Conservation (phyloP, 2,329 filamentous ascomycete species). For the Thelonectria olida region DNA sequence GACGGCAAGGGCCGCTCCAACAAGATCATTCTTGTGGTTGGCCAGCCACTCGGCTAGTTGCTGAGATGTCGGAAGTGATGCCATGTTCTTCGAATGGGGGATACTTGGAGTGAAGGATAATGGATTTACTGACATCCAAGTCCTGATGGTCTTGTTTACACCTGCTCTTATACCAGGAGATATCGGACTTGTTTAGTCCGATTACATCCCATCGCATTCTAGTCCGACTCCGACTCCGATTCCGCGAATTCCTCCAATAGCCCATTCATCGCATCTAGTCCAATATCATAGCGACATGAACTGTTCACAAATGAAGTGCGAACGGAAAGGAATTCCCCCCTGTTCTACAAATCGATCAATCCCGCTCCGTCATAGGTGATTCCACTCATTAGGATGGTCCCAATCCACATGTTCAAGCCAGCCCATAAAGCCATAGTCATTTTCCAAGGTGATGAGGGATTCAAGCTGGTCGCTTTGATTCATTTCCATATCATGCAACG, state of each 20-base stretch:
- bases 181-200: background rate
- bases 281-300: background rate
- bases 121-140: background rate
- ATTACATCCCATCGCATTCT: background rate
- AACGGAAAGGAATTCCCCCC: too few relatives aligned
- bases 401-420: slow-evolving; percentile 12
- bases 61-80: background rate
- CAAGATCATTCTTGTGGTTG: background rate
- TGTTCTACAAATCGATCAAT: background rate
- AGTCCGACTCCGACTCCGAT: background rate
- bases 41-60: background rate
- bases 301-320: too few relatives aligned
- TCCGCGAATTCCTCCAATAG: too few relatives aligned
- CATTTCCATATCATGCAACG: background rate
- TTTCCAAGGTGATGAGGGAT: background rate
- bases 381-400: background rate
- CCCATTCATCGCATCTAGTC: too few relatives aligned
- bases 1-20: slow-evolving; percentile 1
- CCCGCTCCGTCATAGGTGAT: background rate
- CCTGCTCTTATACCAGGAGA: background rate
- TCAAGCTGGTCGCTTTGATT: background rate
- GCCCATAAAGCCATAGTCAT: slow-evolving; percentile 1
- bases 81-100: background rate
- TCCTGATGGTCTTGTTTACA: background rate
- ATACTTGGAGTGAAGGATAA: background rate